These are phyloP conservation scores for Puccinia hordei DNA, from an alignment of 1,284 basidiomycete genomes.

Conservation along the genomic window DNA sequence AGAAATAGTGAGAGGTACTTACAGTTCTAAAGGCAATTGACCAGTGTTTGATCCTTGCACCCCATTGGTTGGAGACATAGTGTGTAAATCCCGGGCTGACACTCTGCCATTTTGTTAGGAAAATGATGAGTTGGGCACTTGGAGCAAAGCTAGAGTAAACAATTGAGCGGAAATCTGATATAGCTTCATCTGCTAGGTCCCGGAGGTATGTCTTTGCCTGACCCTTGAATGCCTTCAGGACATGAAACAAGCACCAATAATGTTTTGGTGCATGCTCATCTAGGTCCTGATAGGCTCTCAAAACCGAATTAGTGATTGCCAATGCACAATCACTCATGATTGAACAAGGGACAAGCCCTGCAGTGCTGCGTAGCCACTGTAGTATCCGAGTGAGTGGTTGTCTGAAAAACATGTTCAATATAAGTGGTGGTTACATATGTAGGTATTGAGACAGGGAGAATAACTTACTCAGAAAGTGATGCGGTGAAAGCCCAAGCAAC, in stretches of 20 bases:
- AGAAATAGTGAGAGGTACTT: neutral
- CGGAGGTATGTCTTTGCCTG: neutral
- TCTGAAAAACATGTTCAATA: neutral
- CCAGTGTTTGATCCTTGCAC: neutral
- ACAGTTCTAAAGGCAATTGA: neutral
- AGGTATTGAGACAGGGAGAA: neutral
- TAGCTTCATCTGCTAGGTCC: neutral
- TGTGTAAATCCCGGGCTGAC: neutral
- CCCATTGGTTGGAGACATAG: neutral
- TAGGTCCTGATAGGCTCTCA: neutral
- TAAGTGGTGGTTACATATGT: neutral
- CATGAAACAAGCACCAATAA: conserved; percentile 1
- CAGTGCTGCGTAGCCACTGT: neutral
- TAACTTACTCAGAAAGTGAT: neutral
- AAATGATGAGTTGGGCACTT: neutral
- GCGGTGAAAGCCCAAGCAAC: neutral
- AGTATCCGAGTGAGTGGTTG: neutral
- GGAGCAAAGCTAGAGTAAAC: neutral
- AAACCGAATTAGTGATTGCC: neutral
- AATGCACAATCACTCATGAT: neutral
- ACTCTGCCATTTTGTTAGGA: neutral
- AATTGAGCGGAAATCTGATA: neutral
- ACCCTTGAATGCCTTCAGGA: neutral
- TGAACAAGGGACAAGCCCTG: neutral
- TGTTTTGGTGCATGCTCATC: neutral